A percentile compares a stretch with the other conserved stretches of the same genome.
phyloP scores from a whole-genome alignment of 1,139 yeast genomes.

The Yamadazyma sp. region DNA sequence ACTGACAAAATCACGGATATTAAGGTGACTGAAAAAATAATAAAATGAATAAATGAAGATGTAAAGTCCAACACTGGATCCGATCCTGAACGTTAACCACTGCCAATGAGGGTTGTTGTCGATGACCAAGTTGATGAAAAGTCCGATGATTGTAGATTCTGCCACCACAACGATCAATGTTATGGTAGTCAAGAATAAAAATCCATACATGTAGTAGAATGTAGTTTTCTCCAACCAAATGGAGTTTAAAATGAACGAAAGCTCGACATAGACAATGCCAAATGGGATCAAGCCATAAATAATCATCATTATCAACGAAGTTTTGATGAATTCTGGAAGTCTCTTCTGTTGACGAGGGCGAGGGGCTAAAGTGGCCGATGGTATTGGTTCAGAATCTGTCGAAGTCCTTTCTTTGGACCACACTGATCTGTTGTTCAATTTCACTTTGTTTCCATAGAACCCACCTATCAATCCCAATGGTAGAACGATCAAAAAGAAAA shows the following conservation, averaged over 20 bases:
- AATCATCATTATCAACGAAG: constrained; percentile 19
- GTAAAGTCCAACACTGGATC: constrained; percentile 73
- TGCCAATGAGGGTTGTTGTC: constrained; percentile 75
- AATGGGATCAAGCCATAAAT: constrained; percentile 74
- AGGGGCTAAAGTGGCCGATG: not conserved
- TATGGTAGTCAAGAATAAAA: constrained; percentile 60
- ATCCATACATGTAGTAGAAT: constrained; percentile 79
- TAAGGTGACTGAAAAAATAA: constrained; percentile 57
- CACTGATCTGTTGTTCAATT: constrained; percentile 20
- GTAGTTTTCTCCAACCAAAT: constrained; percentile 81
- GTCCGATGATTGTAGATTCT: constrained; percentile 73
- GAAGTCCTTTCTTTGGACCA: constrained; percentile 9
- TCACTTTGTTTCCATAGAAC: constrained; percentile 47
- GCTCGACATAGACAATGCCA: constrained; percentile 77
- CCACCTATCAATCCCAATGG: constrained; percentile 81
- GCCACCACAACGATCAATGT: constrained; percentile 62
- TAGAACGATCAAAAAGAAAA: constrained; percentile 64
- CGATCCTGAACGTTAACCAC: constrained; percentile 77
- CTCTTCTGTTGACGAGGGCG: constrained; percentile 5
- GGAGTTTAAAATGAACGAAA: constrained; percentile 71
- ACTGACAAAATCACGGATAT: constrained; percentile 69
- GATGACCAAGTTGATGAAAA: constrained; percentile 59
- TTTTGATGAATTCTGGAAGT: constrained; percentile 18
- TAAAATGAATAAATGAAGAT: constrained; percentile 67
- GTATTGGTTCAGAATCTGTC: constrained; percentile 4